Percentiles rank a stretch among this genome's conserved stretches.
Evolutionary conservation across 202 grass and related monocot genomes (phyloP).

Genomic region (Alloteropsis angusta): DNA sequence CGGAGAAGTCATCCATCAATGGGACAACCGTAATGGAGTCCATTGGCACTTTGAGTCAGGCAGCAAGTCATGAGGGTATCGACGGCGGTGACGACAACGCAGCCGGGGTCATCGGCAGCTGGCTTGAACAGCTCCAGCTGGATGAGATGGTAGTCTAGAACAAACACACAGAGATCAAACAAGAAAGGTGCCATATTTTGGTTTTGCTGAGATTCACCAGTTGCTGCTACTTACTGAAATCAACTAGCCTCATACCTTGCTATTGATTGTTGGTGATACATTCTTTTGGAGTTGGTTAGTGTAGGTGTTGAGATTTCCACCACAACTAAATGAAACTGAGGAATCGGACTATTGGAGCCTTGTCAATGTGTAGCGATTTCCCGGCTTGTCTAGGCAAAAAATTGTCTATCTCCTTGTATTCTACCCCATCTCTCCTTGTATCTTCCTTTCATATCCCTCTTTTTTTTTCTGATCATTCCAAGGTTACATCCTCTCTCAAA

Average conservation of each 20-base stretch:
- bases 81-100: conserved; percentile 22
- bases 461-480: conserved; percentile 21
- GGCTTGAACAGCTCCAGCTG: conserved; percentile 79
- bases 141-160: conserved; percentile 70
- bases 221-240: conserved; percentile 8
- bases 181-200: conserved; percentile 9
- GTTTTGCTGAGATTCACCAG: conserved; percentile 21
- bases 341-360: conserved; percentile 22
- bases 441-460: neutral
- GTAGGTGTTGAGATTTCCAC: conserved; percentile 27
- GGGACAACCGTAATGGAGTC: neutral
- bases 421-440: neutral
- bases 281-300: conserved; percentile 41
- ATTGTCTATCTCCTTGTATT: conserved; percentile 13
- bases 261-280: conserved; percentile 32
- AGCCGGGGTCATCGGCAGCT: conserved; percentile 42
- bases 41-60: conserved; percentile 23
- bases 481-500: neutral
- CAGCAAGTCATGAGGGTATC: conserved; percentile 13
- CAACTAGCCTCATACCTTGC: conserved; percentile 15
- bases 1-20: conserved; percentile 27
- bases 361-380: conserved; percentile 24
- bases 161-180: conserved; percentile 21
- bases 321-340: conserved; percentile 2
- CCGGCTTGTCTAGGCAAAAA: conserved; percentile 15